Percentiles rank a stretch among this genome's conserved stretches.
phyloP scores from a whole-genome alignment of 2,329 filamentous ascomycete genomes.

The Aphanoascus verrucosus region DNA sequence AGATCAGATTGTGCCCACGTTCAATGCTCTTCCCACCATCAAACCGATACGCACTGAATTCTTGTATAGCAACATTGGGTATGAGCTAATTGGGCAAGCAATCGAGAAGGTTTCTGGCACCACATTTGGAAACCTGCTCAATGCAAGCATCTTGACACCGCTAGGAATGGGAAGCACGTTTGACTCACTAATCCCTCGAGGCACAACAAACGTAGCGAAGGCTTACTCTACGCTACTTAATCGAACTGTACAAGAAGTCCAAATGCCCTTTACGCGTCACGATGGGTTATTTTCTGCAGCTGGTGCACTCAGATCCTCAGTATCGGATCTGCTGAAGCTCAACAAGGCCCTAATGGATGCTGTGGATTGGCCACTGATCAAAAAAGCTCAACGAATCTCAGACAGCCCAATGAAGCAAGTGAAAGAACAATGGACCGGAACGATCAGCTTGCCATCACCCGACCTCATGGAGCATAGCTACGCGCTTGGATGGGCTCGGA shows the following conservation, averaged over 20 bases:
- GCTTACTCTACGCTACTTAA: not conserved
- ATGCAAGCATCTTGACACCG: conserved; percentile 19
- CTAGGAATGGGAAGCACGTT: conserved; percentile 21
- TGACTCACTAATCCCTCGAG: not conserved
- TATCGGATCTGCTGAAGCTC: conserved; percentile 1
- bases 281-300: conserved; percentile 1
- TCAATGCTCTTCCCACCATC: conserved; percentile 7
- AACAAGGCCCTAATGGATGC: conserved; percentile 4
- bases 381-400: not conserved
- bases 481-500: conserved; percentile 1
- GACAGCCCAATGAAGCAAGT: not conserved
- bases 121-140: conserved; percentile 20
- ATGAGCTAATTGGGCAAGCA: conserved; percentile 19
- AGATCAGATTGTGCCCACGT: not conserved
- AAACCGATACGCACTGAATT: conserved; percentile 15
- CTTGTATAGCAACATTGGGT: conserved; percentile 22
- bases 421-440: not conserved
- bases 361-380: not conserved
- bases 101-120: conserved; percentile 19
- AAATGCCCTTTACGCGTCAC: not conserved
- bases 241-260: not conserved
- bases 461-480: not conserved
- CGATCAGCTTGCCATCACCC: not conserved
- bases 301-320: not conserved
- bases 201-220: not conserved